A percentile compares a stretch with the other conserved stretches of the same genome.
Conservation (phyloP, 352 stramenopile genomes). For the Achlya hypogyna region DNA sequence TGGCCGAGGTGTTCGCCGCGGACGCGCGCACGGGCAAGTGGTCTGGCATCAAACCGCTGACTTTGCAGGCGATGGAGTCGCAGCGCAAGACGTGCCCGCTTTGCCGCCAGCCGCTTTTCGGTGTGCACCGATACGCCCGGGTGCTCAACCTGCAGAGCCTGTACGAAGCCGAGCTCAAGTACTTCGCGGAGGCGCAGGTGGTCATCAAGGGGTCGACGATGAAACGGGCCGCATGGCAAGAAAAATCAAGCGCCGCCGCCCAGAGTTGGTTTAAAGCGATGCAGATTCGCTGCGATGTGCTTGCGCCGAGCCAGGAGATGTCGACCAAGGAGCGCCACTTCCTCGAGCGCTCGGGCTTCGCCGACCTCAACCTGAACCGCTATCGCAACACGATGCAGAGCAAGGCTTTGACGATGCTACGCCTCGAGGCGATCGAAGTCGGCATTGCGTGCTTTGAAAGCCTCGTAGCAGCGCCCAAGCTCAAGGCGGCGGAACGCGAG, state of each 20-base stretch:
- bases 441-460: background rate
- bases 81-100: constrained; percentile 35
- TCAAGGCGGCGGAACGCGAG: too few relatives aligned
- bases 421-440: background rate
- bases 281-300: background rate
- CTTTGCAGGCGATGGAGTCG: constrained; percentile 23
- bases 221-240: constrained; percentile 12
- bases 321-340: background rate
- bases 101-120: constrained; percentile 34
- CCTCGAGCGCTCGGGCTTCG: background rate
- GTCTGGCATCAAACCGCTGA: background rate
- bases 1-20: constrained; percentile 28
- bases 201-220: constrained; percentile 23
- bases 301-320: background rate
- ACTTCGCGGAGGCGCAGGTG: constrained; percentile 18
- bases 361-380: constrained; percentile 3
- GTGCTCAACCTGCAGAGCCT: constrained; percentile 35
- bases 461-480: too few relatives aligned
- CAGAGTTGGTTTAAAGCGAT: background rate
- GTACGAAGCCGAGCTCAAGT: constrained; percentile 29
- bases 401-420: background rate
- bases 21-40: constrained; percentile 19
- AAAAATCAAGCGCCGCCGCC: background rate
- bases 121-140: constrained; percentile 34
- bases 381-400: constrained; percentile 7